Conservation (phyloP, 257 asterid genomes). For the Penstemon davidsonii region DNA sequence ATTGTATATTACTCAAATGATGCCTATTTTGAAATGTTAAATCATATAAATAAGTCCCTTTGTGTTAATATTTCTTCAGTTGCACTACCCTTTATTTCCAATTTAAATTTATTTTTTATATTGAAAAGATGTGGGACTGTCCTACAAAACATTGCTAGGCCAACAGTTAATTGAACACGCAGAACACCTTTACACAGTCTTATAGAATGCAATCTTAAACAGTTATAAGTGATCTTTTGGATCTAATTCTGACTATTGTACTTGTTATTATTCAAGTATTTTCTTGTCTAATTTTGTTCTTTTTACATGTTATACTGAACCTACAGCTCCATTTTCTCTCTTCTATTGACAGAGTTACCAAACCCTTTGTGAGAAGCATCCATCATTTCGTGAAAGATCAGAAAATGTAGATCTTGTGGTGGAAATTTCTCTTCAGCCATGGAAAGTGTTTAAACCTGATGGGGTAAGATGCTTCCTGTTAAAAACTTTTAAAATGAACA, state of each 20-base stretch:
- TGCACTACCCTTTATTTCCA: neutral
- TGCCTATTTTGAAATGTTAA: neutral
- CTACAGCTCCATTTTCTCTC: constrained; percentile 20
- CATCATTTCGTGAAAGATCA: constrained; percentile 94
- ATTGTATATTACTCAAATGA: neutral
- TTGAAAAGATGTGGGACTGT: neutral
- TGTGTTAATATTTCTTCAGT: neutral
- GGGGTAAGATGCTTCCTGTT: constrained; percentile 59
- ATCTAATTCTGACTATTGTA: neutral
- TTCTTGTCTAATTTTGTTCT: constrained; percentile 12
- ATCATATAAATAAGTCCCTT: neutral
- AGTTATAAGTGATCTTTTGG: neutral
- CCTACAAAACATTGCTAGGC: neutral
- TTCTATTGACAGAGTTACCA: constrained; percentile 79
- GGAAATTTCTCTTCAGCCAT: constrained; percentile 97
- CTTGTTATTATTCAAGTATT: constrained; percentile 7
- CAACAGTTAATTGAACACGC: neutral
- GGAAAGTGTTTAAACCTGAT: constrained; percentile 92
- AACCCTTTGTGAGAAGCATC: constrained; percentile 88
- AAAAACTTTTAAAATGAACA: constrained; percentile 6
- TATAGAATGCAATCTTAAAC: neutral
- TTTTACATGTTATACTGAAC: constrained; percentile 28
- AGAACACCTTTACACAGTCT: neutral
- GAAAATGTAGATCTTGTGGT: constrained; percentile 99
- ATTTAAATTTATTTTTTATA: neutral